Evolutionary conservation across 305 asterid species (phyloP), one percentile per base, ranked within the genome.

Genomic region (Salvia sclarea): DNA sequence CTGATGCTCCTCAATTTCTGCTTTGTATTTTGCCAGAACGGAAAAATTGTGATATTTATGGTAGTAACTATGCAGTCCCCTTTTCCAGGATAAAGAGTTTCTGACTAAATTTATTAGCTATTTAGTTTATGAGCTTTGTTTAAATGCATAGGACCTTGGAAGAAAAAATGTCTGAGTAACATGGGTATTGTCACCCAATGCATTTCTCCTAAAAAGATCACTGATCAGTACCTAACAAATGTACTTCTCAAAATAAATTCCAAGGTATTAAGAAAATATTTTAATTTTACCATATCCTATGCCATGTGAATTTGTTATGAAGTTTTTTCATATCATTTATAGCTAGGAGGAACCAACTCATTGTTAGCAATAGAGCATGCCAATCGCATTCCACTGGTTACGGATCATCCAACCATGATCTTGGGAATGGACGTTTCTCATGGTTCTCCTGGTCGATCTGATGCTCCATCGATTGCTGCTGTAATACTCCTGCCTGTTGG

Each of bases 361-460:
- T 73, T 90, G 82, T 83, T 93, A 78, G 85, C 82, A 40, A 84
- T 85, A 76, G 98, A 93, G 84, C 79, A 75, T 60, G 75, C 87
- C 22, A 76, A 73, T 41, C 49, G 80, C 60, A 75, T 90, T 54
- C 89, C 96, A 13, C 33, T 83, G 60, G 63, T 88, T 77, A 79
- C 81, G 50, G 95, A 90, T 76, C 75, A 77, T 60, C 96, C 98
- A 64, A 93, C 98, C 62, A 83, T 93, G 96, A 88, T 93, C 59
- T 57, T 93, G 85, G 98, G 98, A 66, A 90, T 93, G 92, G 98
- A 88, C 10, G 95, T 93, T 66, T 93, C 97, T 40, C 98, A 90
- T 76, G 97, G 96, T 60, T 86, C 95, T 80, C 93, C 93, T 72
- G 91, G 91, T 47, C 85, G 80, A 79, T 83, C 96, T 37, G 95